Base-by-base conservation (phyloP, 2,329 filamentous ascomycete species). In the Thermoascus crustaceus region DNA sequence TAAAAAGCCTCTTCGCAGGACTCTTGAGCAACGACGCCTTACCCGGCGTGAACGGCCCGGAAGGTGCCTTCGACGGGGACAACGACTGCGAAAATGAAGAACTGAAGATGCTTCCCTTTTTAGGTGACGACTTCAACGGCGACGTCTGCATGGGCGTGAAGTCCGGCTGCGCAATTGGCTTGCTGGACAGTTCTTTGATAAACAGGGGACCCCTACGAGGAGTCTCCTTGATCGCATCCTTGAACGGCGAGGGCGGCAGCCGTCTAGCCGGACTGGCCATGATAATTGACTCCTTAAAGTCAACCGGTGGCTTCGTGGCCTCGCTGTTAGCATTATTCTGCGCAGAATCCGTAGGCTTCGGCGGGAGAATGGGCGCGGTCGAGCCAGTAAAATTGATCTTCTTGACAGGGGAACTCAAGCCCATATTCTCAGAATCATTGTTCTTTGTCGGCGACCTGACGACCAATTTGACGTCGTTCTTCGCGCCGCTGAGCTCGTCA, bases 261-360 rank as follows among this genome's bases (percentile, higher is more conserved):
- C 65, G 53, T 36, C 61, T 58, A 7, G 67, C 62, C 16, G 67
- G 67, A 39, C 64, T 69, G 21, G 59, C 57, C 50, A 65, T 57
- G 24, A 63, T 52, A 4, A 49, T 32, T 2, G 53, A 50, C 7
- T 57, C 56, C n/a, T 47, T 50, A 17, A 59, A 50, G 35, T 57
- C 47, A 26, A 61, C 39, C 1, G 51, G 38, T 35, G 44, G 42
- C 5, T 50, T 54, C 5, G 49, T 48, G 4, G 51, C 55, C 30
- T 58, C 46, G 21, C 56, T 52, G 34, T 57, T 56, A 33, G 61
- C 60, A 31, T 57, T 37, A 7, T 32, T 20, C 3, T 42, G n/a
- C n/a, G n/a, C 37, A 5, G 47, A 43, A 17, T 25, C 14, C 14
- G 27, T 37, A 8, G n/a, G 38, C 19, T 8, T 35, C 18, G 27